These are phyloP conservation scores for Pythium biforme DNA, from an alignment of 352 stramenopile genomes.

Conservation along the genomic window DNA sequence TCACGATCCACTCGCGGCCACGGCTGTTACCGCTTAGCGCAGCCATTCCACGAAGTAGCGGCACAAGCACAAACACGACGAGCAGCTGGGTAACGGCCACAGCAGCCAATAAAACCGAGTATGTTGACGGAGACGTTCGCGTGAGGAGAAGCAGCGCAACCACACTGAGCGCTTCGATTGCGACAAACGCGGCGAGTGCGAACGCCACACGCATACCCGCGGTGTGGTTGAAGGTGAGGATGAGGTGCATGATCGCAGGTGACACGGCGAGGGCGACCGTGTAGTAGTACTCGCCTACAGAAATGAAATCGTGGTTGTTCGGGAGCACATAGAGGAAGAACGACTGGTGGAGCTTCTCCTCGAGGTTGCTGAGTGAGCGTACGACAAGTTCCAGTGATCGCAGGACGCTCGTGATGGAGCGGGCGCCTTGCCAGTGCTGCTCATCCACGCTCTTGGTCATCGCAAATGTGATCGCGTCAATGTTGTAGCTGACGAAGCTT, in stretches of 20 bases:
- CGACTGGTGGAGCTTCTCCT: slow-evolving; percentile 88
- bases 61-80: slow-evolving; percentile 6
- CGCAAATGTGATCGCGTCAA: slow-evolving; percentile 76
- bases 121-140: background rate
- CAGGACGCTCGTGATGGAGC: slow-evolving; percentile 40
- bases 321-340: slow-evolving; percentile 88
- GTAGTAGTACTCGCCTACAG: slow-evolving; percentile 87
- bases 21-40: slow-evolving; percentile 10
- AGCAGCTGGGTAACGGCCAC: background rate
- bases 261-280: slow-evolving; percentile 64
- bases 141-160: background rate
- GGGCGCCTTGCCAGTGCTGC: slow-evolving; percentile 17
- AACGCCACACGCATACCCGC: slow-evolving; percentile 67
- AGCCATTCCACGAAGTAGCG: background rate
- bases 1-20: slow-evolving; percentile 12
- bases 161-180: slow-evolving; percentile 8
- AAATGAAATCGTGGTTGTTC: slow-evolving; percentile 73
- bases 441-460: slow-evolving; percentile 26
- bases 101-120: background rate
- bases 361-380: slow-evolving; percentile 81
- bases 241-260: slow-evolving; percentile 61
- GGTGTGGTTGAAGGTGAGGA: slow-evolving; percentile 46
- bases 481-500: slow-evolving; percentile 86
- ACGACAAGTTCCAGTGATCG: slow-evolving; percentile 65
- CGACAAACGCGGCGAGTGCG: slow-evolving; percentile 51